phyloP scores from a whole-genome alignment of 2,329 filamentous ascomycete species.

The Didymella sp. region DNA sequence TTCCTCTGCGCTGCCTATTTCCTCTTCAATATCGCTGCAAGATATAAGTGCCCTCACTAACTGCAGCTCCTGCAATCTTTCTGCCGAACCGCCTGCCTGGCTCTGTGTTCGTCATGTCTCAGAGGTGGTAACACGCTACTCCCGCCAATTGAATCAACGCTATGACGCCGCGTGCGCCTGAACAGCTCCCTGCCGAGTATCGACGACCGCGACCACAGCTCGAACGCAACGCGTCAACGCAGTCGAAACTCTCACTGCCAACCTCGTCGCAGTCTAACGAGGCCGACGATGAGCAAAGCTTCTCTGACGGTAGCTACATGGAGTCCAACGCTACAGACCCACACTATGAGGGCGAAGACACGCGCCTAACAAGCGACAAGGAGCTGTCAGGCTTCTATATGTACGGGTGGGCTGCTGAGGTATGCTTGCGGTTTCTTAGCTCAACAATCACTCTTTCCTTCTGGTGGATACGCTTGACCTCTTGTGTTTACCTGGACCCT shows the following conservation, averaged over 20 bases:
- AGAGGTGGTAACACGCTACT: constrained; percentile 11
- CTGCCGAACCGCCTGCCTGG: constrained; percentile 2
- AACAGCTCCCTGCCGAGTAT: constrained; percentile 24
- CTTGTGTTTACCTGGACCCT: neutral
- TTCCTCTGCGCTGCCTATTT: neutral
- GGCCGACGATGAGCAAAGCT: constrained; percentile 54
- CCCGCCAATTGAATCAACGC: constrained; percentile 34
- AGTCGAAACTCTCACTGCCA: constrained; percentile 46
- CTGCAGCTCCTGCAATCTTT: neutral
- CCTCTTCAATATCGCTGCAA: neutral
- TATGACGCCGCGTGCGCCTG: constrained; percentile 41
- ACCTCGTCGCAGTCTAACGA: constrained; percentile 50
- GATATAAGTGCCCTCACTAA: neutral
- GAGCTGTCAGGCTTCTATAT: constrained; percentile 95
- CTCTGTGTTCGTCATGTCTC: constrained; percentile 16
- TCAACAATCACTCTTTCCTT: neutral
- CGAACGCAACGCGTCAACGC: constrained; percentile 40
- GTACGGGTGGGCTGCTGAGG: constrained; percentile 93
- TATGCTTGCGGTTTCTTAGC: constrained; percentile 21
- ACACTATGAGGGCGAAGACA: constrained; percentile 83
- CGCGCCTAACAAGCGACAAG: constrained; percentile 81
- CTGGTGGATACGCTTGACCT: neutral
- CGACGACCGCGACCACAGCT: constrained; percentile 36
- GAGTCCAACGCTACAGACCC: constrained; percentile 47
- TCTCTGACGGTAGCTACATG: constrained; percentile 44